Evolutionary conservation across 352 stramenopile genomes (phyloP).

Genomic region (Phytopythium chamaehyphon): DNA sequence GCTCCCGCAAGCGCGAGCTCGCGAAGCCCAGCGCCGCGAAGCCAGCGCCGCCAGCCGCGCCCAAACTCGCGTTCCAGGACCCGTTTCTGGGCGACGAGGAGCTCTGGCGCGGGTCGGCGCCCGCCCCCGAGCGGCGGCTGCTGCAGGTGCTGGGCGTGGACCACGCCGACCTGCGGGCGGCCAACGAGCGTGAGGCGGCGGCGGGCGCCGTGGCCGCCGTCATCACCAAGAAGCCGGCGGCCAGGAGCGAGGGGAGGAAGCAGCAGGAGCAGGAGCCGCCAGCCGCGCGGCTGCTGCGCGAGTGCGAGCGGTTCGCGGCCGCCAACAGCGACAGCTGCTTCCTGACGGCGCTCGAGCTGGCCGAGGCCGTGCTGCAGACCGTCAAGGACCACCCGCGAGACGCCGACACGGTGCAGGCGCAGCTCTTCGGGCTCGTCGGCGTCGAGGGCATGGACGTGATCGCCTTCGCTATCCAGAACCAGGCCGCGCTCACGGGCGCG

Average conservation of each 20-base stretch:
- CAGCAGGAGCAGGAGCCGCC: neutral
- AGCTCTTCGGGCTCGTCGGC: conserved; percentile 82
- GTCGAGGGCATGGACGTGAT: conserved; percentile 86
- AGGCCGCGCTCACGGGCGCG: conserved; percentile 18
- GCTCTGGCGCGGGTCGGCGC: conserved; percentile 26
- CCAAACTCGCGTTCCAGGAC: conserved; percentile 18
- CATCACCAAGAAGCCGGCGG: conserved; percentile 35
- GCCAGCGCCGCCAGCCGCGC: neutral
- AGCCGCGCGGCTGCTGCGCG: conserved; percentile 27
- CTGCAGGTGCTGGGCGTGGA: conserved; percentile 57
- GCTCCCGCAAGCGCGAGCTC: neutral
- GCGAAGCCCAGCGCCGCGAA: neutral
- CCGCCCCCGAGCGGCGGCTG: conserved; percentile 23
- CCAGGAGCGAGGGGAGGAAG: conserved; percentile 2
- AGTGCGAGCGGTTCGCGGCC: conserved; percentile 31
- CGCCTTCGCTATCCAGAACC: conserved; percentile 62
- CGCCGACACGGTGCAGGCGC: conserved; percentile 57
- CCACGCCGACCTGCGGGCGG: conserved; percentile 40
- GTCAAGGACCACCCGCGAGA: conserved; percentile 45
- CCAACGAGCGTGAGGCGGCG: conserved; percentile 51
- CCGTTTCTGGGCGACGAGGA: conserved; percentile 26
- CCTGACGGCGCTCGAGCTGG: conserved; percentile 61
- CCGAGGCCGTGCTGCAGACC: conserved; percentile 63
- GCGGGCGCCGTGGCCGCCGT: conserved; percentile 39
- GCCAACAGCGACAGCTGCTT: conserved; percentile 37